Evolutionary conservation across 768 basidiomycete species (phyloP).

Genomic region (Pleurotus sapidus): DNA sequence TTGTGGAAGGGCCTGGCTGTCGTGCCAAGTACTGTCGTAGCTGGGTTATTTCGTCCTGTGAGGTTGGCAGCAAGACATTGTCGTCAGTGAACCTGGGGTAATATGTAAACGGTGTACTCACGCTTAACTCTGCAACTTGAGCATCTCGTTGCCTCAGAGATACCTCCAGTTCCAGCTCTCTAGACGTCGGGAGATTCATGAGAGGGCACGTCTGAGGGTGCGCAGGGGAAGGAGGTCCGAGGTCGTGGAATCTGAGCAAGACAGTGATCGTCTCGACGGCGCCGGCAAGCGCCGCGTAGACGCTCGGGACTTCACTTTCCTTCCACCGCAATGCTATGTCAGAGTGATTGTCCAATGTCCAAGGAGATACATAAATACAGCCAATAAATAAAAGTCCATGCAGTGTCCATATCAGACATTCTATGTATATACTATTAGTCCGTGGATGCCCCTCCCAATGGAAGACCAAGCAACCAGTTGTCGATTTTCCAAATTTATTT

Average conservation of each 20-base stretch:
- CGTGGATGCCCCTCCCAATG: no score
- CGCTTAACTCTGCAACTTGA: conserved; percentile 69
- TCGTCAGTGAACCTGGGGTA: conserved; percentile 8
- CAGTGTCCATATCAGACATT: no score
- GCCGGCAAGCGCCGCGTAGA: conserved; percentile 1
- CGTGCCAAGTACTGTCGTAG: conserved; percentile 63
- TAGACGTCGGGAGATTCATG: conserved; percentile 71
- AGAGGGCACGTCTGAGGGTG: conserved; percentile 10
- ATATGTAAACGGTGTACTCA: conserved; percentile 33
- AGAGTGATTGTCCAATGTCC: no score
- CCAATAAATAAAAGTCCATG: background rate
- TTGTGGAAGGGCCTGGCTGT: conserved; percentile 56
- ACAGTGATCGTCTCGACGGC: background rate
- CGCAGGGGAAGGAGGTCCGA: background rate
- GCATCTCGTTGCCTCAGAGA: conserved; percentile 73
- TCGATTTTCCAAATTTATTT: no score
- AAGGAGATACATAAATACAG: background rate
- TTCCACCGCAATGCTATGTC: no score
- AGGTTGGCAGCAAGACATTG: conserved; percentile 16
- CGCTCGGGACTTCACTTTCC: background rate
- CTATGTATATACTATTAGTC: no score
- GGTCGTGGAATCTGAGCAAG: background rate
- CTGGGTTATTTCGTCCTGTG: conserved; percentile 70
- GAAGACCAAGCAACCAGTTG: no score
- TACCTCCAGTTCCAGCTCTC: conserved; percentile 81